phyloP scores from a whole-genome alignment of 495 filamentous ascomycete genomes.

The Xylaria intraflava region DNA sequence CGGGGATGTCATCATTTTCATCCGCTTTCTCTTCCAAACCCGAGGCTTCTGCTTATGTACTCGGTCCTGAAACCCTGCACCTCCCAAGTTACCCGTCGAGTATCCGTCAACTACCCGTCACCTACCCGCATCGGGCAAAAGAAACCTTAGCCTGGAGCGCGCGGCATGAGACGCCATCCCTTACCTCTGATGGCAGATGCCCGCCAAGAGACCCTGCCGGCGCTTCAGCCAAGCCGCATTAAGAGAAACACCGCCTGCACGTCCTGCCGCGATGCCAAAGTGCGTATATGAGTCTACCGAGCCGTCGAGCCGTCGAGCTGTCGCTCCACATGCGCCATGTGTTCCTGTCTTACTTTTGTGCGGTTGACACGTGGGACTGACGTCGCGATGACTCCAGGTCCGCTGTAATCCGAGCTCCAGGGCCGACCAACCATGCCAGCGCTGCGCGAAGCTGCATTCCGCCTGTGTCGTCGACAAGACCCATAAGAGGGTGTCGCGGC shows the following conservation, averaged over 20 bases:
- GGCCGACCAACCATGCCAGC: conserved; percentile 34
- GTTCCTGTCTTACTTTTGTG: background rate
- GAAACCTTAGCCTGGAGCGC: conserved; percentile 1
- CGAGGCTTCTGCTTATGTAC: background rate
- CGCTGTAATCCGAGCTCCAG: conserved; percentile 38
- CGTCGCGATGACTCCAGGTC: conserved; percentile 21
- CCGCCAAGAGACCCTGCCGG: conserved; percentile 16
- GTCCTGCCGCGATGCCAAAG: conserved; percentile 39
- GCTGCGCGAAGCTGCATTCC: conserved; percentile 39
- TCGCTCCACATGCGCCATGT: too few species aligned
- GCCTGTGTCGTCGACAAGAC: conserved; percentile 40
- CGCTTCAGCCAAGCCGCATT: conserved; percentile 22
- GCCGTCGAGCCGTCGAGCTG: too few species aligned
- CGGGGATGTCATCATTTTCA: background rate
- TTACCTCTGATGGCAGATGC: conserved; percentile 21
- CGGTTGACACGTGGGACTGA: background rate
- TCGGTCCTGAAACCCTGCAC: background rate
- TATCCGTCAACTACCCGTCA: background rate
- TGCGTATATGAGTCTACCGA: too few species aligned
- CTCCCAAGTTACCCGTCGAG: too few species aligned
- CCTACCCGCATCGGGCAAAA: background rate
- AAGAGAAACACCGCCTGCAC: conserved; percentile 39
- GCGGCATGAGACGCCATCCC: conserved; percentile 10
- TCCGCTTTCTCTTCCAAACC: background rate
- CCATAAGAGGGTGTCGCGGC: conserved; percentile 38